Evolutionary conservation across 345 rosid species (phyloP).

Genomic region (Trapa incisa): DNA sequence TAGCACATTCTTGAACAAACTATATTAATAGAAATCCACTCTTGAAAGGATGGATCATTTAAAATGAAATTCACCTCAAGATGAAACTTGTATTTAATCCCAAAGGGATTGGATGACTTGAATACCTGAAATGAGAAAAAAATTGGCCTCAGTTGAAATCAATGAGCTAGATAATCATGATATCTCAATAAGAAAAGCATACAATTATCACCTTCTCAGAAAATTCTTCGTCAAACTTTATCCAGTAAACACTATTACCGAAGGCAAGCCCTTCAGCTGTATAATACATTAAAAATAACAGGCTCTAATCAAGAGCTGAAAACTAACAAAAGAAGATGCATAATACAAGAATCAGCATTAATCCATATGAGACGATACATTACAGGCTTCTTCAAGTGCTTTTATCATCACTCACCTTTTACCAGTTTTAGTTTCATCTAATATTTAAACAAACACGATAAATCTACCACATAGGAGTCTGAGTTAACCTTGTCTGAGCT

Average conservation of each 20-base stretch:
- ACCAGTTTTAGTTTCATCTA: neutral
- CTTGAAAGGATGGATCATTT: neutral
- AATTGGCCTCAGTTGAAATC: too few relatives aligned
- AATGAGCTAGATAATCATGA: neutral
- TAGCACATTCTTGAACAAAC: neutral
- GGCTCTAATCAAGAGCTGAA: neutral
- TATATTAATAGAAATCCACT: neutral
- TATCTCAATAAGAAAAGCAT: neutral
- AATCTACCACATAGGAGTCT: neutral
- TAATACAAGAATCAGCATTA: neutral
- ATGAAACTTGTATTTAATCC: conserved; percentile 83
- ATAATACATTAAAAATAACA: conserved; percentile 15
- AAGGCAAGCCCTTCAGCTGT: conserved; percentile 67
- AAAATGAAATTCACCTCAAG: conserved; percentile 44
- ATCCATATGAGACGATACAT: too few relatives aligned
- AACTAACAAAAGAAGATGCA: neutral
- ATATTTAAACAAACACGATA: neutral
- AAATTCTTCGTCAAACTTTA: conserved; percentile 73
- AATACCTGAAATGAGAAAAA: conserved; percentile 45
- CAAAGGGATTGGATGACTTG: conserved; percentile 63
- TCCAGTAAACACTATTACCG: conserved; percentile 82
- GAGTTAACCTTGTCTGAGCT: conserved; percentile 64
- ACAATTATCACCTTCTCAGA: conserved; percentile 49
- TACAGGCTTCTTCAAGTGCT: too few relatives aligned
- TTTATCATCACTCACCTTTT: neutral